phyloP scores from a whole-genome alignment of 139 green algal genomes.

The Monoraphidium neglectum region DNA sequence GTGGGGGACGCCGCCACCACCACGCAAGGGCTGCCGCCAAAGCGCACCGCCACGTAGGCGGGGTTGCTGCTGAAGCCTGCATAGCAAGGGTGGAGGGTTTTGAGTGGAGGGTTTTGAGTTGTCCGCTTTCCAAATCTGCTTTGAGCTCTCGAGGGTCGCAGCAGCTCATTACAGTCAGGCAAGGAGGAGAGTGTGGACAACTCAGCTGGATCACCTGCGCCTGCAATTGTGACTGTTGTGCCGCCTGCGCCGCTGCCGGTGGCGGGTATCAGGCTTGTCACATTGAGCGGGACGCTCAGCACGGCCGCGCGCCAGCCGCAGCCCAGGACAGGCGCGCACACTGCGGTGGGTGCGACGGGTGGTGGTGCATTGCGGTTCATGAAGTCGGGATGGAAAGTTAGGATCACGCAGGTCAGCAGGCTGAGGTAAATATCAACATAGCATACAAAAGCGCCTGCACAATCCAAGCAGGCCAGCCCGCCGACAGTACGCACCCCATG shows the following conservation, averaged over 20 bases:
- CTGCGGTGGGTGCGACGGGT: too few relatives aligned
- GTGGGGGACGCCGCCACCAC: constrained; percentile 1
- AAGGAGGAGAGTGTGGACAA: neutral
- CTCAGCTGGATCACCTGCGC: neutral
- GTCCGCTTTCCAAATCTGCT: too few relatives aligned
- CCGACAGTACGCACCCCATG: neutral
- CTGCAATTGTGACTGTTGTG: neutral
- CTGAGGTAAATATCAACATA: too few relatives aligned
- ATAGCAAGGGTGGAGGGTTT: neutral
- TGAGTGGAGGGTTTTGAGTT: too few relatives aligned
- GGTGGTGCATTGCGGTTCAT: too few relatives aligned
- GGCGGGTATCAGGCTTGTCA: neutral
- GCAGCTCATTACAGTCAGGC: neutral
- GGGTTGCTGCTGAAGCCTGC: neutral
- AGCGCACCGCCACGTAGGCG: neutral
- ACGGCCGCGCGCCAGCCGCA: too few relatives aligned
- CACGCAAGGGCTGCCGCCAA: constrained; percentile 8
- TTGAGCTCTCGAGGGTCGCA: too few relatives aligned
- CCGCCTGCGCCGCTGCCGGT: constrained; percentile 12
- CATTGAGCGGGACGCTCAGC: too few relatives aligned
- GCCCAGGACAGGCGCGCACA: too few relatives aligned
- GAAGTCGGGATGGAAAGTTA: too few relatives aligned
- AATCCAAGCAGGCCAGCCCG: too few relatives aligned
- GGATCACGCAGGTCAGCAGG: too few relatives aligned
- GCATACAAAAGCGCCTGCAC: constrained; percentile 5